These are phyloP conservation scores for Sugiyamaella qingdaonensis DNA, from an alignment of 805 yeast species.

Conservation along the genomic window DNA sequence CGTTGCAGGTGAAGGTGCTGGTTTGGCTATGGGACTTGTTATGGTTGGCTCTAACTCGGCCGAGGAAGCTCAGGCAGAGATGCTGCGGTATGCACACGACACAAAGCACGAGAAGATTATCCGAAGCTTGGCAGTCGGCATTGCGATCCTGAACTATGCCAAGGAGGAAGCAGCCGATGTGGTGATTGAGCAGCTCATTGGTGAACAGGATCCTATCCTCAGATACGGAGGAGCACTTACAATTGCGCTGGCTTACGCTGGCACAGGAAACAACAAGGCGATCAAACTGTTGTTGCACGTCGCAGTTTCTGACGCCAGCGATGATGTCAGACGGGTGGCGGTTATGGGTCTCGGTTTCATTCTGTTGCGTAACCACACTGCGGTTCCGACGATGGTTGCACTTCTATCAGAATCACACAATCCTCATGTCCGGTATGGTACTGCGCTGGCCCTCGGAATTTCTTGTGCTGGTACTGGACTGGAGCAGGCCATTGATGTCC, in stretches of 20 bases:
- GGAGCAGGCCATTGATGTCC: constrained; percentile 82
- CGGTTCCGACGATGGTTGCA: constrained; percentile 94
- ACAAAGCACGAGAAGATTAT: constrained; percentile 94
- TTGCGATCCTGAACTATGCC: constrained; percentile 82
- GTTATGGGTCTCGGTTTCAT: constrained; percentile 90
- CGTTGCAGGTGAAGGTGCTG: constrained; percentile 93
- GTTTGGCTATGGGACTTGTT: constrained; percentile 90
- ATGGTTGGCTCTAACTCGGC: constrained; percentile 88
- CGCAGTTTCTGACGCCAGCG: constrained; percentile 95
- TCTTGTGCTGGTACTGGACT: constrained; percentile 94
- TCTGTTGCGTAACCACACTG: constrained; percentile 81
- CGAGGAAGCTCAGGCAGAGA: constrained; percentile 57
- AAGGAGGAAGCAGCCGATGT: constrained; percentile 76
- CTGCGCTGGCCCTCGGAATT: constrained; percentile 94
- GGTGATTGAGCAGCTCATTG: constrained; percentile 59
- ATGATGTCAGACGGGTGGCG: constrained; percentile 95
- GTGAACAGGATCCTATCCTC: constrained; percentile 73
- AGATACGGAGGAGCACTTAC: constrained; percentile 97
- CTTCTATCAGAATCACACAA: constrained; percentile 89
- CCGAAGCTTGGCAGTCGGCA: constrained; percentile 86
- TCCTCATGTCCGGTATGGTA: constrained; percentile 97
- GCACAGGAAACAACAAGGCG: constrained; percentile 88
- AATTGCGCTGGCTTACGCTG: constrained; percentile 92
- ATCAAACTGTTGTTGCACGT: constrained; percentile 80
- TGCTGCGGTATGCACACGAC: constrained; percentile 88